These are phyloP conservation scores for Globisporangium nagaii DNA, from an alignment of 352 stramenopile species.

Conservation along the genomic window DNA sequence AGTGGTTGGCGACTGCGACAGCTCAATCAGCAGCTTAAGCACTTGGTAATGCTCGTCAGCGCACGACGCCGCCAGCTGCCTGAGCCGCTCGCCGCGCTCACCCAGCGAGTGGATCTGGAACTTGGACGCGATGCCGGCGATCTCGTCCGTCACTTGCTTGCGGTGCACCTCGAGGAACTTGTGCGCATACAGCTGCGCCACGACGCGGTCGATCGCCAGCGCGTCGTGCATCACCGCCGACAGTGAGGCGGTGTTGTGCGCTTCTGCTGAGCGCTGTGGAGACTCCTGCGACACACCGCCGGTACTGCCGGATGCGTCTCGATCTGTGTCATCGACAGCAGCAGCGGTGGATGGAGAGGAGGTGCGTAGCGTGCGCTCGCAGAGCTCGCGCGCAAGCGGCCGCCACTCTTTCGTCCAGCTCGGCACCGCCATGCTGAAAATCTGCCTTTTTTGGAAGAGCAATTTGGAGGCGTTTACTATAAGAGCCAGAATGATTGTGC, in stretches of 20 bases:
- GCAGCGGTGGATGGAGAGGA: background rate
- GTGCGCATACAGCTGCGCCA: conserved; percentile 43
- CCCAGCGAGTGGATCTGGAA: conserved; percentile 51
- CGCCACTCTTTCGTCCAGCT: conserved; percentile 62
- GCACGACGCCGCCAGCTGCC: conserved; percentile 23
- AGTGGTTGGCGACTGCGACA: conserved; percentile 39
- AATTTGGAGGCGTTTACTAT: background rate
- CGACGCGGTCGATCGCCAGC: conserved; percentile 39
- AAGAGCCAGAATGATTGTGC: background rate
- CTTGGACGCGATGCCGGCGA: conserved; percentile 35
- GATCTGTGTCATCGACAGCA: background rate
- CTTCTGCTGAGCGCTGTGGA: background rate
- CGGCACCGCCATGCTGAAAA: conserved; percentile 25
- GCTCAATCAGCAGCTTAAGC: conserved; percentile 56
- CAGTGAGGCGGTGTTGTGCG: background rate
- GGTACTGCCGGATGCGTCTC: background rate
- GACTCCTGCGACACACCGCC: too few species aligned
- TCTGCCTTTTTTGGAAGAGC: background rate
- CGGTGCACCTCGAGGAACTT: conserved; percentile 43
- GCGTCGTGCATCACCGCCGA: background rate
- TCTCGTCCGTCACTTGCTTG: conserved; percentile 38
- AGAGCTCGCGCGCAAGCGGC: conserved; percentile 47
- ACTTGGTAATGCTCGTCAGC: conserved; percentile 26
- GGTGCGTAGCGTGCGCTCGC: conserved; percentile 9
- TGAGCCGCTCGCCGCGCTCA: conserved; percentile 31